Evolutionary conservation across 768 basidiomycete genomes (phyloP), one percentile per base, ranked within the genome.

Genomic region (Ephemerocybe angulata): DNA sequence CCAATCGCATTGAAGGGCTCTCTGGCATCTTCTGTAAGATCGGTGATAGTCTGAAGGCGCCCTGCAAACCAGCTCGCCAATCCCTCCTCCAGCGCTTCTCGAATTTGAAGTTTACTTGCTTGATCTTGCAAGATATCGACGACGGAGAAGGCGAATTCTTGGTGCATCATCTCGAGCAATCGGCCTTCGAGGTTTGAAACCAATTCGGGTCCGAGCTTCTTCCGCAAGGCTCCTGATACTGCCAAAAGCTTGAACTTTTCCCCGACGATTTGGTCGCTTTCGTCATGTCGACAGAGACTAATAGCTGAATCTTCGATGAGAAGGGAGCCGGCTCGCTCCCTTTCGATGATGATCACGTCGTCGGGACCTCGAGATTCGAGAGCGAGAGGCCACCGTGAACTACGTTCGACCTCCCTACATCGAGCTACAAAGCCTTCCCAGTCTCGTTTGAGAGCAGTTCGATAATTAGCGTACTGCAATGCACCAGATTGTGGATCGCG

Each of bases 361-460:
- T 73, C 65, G 47, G 70, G 63, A 30, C 67, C 71, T 40, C 75
- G 69, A 22, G 76, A 65, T 37, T 83, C 86, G 31, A 93, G 76
- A 15, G 78, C 78, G 25, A 93, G 78, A 1, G 92, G 92, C 83
- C 88, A 87, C 41, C 90, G 81, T 30, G 87, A 88, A 57, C 84
- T 84, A 40, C 90, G 86, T 70, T 97, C 95, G n/a, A 94, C 77
- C 59, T 93, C 92, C 51, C 89, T 83, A 64, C 92, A 94, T 54
- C 91, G 81, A 7, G 94, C 88, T 57, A 95, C 85, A 63, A 98
- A 95, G 3, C 95, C 93, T 64, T 98, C 90, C 95, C 96, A 98
- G 62, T 98, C 94, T 43, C 90, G 75, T 67, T 91, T 94, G 62
- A 97, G 70, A 0, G 87, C 85, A 61, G 82, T 87, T 84, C 90